Conservation (phyloP, 1,284 basidiomycete species). For the Ustilago esculenta region DNA sequence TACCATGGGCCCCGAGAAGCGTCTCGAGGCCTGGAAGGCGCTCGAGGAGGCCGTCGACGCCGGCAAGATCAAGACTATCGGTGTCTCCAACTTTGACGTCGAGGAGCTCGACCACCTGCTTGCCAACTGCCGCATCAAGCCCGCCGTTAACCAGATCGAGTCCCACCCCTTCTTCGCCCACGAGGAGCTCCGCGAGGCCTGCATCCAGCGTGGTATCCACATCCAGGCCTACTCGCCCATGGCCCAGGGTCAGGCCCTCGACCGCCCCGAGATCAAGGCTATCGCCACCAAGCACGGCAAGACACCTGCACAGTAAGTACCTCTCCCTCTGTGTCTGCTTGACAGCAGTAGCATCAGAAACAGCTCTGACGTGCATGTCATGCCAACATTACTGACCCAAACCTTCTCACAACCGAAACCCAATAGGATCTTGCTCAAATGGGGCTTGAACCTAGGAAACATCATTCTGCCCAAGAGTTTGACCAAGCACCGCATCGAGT, state of each 20-base stretch:
- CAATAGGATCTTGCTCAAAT: constrained; percentile 49
- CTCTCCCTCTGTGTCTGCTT: background rate
- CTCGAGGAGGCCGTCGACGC: constrained; percentile 65
- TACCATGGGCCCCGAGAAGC: constrained; percentile 60
- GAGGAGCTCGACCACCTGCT: constrained; percentile 65
- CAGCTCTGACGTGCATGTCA: too few relatives aligned
- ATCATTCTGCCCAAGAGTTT: constrained; percentile 64
- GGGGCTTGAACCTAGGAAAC: constrained; percentile 61
- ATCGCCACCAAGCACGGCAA: constrained; percentile 65
- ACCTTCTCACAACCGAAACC: background rate
- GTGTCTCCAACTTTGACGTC: constrained; percentile 66
- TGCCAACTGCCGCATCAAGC: constrained; percentile 62
- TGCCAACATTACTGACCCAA: too few relatives aligned
- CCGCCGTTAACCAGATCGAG: constrained; percentile 66
- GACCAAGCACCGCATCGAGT: constrained; percentile 63
- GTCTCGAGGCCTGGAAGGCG: constrained; percentile 63
- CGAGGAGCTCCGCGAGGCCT: constrained; percentile 64
- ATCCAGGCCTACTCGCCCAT: constrained; percentile 66
- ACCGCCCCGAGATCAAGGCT: constrained; percentile 62
- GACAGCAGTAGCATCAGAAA: too few relatives aligned
- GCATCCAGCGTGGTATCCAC: constrained; percentile 63
- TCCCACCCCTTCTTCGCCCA: constrained; percentile 66
- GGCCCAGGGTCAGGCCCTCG: constrained; percentile 64
- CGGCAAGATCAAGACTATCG: constrained; percentile 65
- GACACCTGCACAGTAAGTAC: constrained; percentile 57